A percentile compares a stretch with the other conserved stretches of the same genome.
phyloP scores from a whole-genome alignment of 225 moss, liverwort and hornwort genomes.

The Pseudisothecium myosuroides region DNA sequence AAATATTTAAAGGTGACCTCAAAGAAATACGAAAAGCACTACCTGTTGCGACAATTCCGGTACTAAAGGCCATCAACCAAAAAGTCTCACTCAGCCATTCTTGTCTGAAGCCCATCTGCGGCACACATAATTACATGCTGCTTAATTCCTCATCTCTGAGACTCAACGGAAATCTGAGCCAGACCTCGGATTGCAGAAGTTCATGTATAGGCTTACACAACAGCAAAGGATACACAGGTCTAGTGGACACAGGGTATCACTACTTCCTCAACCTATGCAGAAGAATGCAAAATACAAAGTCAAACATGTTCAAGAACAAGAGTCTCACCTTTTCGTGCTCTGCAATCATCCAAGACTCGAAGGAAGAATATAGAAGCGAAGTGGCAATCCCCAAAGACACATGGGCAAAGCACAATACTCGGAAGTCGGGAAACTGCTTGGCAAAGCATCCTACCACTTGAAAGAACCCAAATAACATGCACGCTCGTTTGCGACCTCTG shows the following conservation, averaged over 20 bases:
- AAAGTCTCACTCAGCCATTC: conserved; percentile 82
- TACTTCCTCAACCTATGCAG: background rate
- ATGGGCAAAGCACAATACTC: conserved; percentile 60
- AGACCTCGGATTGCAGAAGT: background rate
- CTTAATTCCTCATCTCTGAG: background rate
- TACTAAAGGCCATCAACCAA: conserved; percentile 78
- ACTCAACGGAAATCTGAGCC: background rate
- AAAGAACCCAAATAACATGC: conserved; percentile 56
- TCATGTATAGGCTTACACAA: background rate
- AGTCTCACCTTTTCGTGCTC: conserved; percentile 75
- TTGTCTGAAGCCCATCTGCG: conserved; percentile 80
- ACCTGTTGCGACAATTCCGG: conserved; percentile 34
- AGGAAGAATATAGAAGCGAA: conserved; percentile 54
- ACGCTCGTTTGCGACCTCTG: conserved; percentile 75
- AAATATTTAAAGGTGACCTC: background rate
- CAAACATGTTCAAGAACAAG: background rate
- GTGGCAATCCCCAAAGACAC: conserved; percentile 58
- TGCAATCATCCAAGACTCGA: conserved; percentile 71
- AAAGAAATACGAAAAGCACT: background rate
- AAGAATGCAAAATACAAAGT: background rate
- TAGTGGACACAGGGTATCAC: background rate
- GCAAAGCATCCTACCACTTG: conserved; percentile 71
- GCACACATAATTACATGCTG: background rate
- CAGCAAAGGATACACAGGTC: background rate
- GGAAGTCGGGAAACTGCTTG: conserved; percentile 43